Conservation (phyloP, 257 asterid species). For the Solanum pimpinellifolium region DNA sequence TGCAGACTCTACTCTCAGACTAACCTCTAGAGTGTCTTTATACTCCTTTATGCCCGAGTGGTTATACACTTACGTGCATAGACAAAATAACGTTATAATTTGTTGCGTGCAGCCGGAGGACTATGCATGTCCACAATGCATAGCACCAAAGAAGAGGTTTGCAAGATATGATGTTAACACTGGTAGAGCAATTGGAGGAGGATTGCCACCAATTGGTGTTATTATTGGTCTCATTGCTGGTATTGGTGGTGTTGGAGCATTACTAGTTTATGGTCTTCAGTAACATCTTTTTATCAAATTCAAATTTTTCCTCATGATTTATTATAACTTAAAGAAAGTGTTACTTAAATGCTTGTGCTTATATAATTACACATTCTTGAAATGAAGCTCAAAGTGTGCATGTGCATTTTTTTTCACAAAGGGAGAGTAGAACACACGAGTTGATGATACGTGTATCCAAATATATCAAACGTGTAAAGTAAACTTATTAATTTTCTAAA, state of each 20-base stretch:
- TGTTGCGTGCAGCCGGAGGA: constrained; percentile 58
- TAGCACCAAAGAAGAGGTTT: constrained; percentile 97
- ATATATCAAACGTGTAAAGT: not conserved
- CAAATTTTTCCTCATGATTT: not conserved
- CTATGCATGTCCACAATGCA: constrained; percentile 83
- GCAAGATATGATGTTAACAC: constrained; percentile 73
- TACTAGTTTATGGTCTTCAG: constrained; percentile 83
- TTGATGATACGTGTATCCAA: not conserved
- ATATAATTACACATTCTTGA: not conserved
- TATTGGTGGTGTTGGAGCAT: constrained; percentile 81
- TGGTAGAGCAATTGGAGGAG: constrained; percentile 83
- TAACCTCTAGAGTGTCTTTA: not conserved
- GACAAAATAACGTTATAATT: not conserved
- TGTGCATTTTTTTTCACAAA: no score
- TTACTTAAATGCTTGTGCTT: not conserved
- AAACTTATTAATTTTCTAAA: not conserved
- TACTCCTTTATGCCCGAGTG: not conserved
- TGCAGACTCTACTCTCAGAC: not conserved
- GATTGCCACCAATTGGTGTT: constrained; percentile 84
- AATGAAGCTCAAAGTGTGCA: not conserved
- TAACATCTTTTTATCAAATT: not conserved
- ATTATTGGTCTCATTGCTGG: constrained; percentile 77
- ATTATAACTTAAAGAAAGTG: not conserved
- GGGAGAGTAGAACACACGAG: not conserved
- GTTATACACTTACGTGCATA: not conserved